These are phyloP conservation scores for Bipolaris victoriae DNA, from an alignment of 2,329 filamentous ascomycete species.

Conservation along the genomic window DNA sequence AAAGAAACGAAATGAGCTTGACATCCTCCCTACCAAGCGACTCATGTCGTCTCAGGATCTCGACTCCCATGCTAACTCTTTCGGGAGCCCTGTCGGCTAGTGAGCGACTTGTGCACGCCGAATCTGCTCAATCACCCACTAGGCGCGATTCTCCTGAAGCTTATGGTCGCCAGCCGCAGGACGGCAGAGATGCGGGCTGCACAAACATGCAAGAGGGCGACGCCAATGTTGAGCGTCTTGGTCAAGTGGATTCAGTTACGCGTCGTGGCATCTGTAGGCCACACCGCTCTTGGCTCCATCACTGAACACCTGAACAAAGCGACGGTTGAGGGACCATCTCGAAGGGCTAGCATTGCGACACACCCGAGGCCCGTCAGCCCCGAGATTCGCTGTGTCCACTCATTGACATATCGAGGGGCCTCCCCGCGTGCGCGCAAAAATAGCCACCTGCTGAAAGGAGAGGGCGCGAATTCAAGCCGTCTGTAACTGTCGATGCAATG, in stretches of 20 bases:
- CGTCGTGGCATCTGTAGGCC: neutral
- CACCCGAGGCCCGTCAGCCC: slow-evolving; percentile 4
- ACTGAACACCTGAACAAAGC: slow-evolving; percentile 15
- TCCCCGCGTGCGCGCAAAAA: slow-evolving; percentile 21
- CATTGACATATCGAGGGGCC: slow-evolving; percentile 8
- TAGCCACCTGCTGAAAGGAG: slow-evolving; percentile 24
- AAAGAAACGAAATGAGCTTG: slow-evolving; percentile 43
- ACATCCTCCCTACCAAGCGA: slow-evolving; percentile 40
- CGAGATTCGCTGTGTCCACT: slow-evolving; percentile 5
- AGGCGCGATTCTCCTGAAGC: slow-evolving; percentile 13
- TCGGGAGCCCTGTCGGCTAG: slow-evolving; percentile 21
- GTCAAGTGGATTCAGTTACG: neutral
- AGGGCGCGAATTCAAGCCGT: slow-evolving; percentile 14
- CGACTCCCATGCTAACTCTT: slow-evolving; percentile 27
- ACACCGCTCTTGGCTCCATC: slow-evolving; percentile 1
- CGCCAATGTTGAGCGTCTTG: neutral
- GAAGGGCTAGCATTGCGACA: neutral
- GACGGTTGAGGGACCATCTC: slow-evolving; percentile 2
- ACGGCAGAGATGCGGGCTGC: slow-evolving; percentile 12
- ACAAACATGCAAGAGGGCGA: slow-evolving; percentile 5
- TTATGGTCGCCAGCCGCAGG: slow-evolving; percentile 14
- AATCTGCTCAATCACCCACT: slow-evolving; percentile 17
- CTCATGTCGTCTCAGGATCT: slow-evolving; percentile 40
- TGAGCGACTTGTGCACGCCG: slow-evolving; percentile 22
- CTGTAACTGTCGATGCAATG: slow-evolving; percentile 9